phyloP scores from a whole-genome alignment of 352 stramenopile species.

The Globisporangium rhizosaccharum region DNA sequence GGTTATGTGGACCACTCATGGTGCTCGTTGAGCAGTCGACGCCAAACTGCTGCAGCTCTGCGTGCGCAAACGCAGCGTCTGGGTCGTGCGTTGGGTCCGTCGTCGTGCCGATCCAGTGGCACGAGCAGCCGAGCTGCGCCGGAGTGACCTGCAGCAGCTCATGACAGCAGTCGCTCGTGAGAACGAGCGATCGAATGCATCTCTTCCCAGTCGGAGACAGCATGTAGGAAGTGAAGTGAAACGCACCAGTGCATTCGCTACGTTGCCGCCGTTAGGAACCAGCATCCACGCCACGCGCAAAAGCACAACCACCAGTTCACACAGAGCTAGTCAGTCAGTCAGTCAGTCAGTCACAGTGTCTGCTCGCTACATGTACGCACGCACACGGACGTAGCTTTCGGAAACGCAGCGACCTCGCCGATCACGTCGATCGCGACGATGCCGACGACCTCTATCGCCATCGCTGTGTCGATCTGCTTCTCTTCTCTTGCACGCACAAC shows the following conservation, averaged over 20 bases:
- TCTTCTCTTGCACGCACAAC: background rate
- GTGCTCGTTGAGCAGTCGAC: slow-evolving; percentile 42
- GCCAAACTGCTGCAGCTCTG: slow-evolving; percentile 33
- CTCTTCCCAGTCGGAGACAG: background rate
- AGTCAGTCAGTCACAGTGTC: too few species aligned
- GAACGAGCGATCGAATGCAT: background rate
- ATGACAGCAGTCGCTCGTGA: background rate
- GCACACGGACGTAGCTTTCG: slow-evolving; percentile 31
- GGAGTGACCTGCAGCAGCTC: slow-evolving; percentile 36
- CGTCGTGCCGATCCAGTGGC: slow-evolving; percentile 57
- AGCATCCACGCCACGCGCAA: background rate
- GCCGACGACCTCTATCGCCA: slow-evolving; percentile 48
- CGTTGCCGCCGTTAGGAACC: slow-evolving; percentile 49
- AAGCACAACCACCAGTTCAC: background rate
- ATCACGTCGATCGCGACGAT: slow-evolving; percentile 72
- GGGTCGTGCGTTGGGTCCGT: slow-evolving; percentile 43
- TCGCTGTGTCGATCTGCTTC: background rate
- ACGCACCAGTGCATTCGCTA: slow-evolving; percentile 50
- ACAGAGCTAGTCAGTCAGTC: too few species aligned
- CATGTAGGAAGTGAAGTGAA: background rate
- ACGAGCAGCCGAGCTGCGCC: slow-evolving; percentile 44
- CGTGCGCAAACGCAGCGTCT: slow-evolving; percentile 49
- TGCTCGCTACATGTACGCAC: too few species aligned
- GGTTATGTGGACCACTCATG: too few species aligned
- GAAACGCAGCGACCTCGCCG: slow-evolving; percentile 51